Percentiles rank a stretch among this genome's conserved stretches.
Evolutionary conservation across 306 rosid genomes (phyloP).

Genomic region (Corylus americana): DNA sequence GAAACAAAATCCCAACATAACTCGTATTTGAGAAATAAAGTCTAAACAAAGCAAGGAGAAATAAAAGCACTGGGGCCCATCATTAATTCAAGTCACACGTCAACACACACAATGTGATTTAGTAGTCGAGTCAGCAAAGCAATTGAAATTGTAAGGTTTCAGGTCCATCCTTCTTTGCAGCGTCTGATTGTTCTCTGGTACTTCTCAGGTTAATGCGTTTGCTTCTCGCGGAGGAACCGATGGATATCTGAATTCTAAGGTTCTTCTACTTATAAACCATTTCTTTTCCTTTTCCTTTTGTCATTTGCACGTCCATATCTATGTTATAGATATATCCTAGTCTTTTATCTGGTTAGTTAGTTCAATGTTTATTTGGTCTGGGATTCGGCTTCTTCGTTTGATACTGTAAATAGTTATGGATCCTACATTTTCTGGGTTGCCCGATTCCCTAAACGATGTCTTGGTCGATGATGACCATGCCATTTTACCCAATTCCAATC

Average conservation of each 20-base stretch:
- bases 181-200: background rate
- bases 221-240: background rate
- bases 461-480: background rate
- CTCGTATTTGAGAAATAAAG: too few relatives aligned
- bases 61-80: too few relatives aligned
- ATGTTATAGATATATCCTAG: background rate
- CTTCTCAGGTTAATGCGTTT: background rate
- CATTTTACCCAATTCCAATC: slow-evolving; percentile 22
- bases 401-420: slow-evolving; percentile 27
- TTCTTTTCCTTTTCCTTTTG: background rate
- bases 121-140: too few relatives aligned
- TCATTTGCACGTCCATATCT: too few relatives aligned
- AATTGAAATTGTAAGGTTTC: too few relatives aligned
- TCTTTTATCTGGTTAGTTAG: background rate
- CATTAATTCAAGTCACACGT: too few relatives aligned
- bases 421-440: slow-evolving; percentile 19
- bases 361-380: background rate
- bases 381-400: background rate
- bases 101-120: too few relatives aligned
- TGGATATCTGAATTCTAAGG: slow-evolving; percentile 6
- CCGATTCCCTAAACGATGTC: slow-evolving; percentile 29
- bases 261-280: background rate
- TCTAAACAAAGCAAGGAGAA: too few relatives aligned
- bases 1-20: too few relatives aligned
- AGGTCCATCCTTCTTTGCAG: background rate